Evolutionary conservation across 2,329 filamentous ascomycete species (phyloP).

Genomic region (Immersiporthe knoxdaviesiana): DNA sequence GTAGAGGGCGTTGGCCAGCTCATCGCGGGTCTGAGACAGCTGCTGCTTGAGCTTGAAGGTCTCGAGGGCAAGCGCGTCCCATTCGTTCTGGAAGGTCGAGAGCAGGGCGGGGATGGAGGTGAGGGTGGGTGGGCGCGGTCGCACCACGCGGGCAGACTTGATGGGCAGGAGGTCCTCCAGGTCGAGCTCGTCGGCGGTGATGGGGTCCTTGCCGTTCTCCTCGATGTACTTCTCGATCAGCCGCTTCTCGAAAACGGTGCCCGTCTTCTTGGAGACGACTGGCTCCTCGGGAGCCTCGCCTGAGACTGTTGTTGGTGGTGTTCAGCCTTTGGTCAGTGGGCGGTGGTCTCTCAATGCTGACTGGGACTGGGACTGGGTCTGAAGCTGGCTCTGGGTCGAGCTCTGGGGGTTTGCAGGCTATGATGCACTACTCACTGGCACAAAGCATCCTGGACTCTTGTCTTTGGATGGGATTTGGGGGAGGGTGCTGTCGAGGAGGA

Average conservation of each 20-base stretch:
- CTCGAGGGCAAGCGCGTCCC: slow-evolving; percentile 91
- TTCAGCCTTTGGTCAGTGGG: slow-evolving; percentile 12
- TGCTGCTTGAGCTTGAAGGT: slow-evolving; percentile 90
- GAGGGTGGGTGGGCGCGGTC: slow-evolving; percentile 86
- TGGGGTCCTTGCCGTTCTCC: slow-evolving; percentile 90
- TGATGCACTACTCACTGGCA: slow-evolving; percentile 27
- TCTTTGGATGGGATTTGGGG: neutral
- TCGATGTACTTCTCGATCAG: slow-evolving; percentile 94
- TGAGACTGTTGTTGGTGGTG: slow-evolving; percentile 66
- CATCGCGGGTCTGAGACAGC: slow-evolving; percentile 85
- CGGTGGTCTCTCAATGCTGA: neutral
- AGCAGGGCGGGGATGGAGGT: slow-evolving; percentile 96
- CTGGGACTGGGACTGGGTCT: neutral
- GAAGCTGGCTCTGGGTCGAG: neutral
- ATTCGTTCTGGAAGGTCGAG: slow-evolving; percentile 95
- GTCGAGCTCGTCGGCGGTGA: slow-evolving; percentile 82
- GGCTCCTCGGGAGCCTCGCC: slow-evolving; percentile 95
- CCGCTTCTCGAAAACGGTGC: slow-evolving; percentile 91
- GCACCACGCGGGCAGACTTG: slow-evolving; percentile 80
- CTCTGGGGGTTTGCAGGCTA: neutral
- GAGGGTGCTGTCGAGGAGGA: neutral
- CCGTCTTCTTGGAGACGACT: slow-evolving; percentile 92
- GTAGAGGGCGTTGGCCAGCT: slow-evolving; percentile 91
- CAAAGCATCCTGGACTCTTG: slow-evolving; percentile 26
- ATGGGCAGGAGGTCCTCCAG: slow-evolving; percentile 85